Evolutionary conservation across 1,139 yeast species (phyloP).

Genomic region (Yamadazyma diddensiae): DNA sequence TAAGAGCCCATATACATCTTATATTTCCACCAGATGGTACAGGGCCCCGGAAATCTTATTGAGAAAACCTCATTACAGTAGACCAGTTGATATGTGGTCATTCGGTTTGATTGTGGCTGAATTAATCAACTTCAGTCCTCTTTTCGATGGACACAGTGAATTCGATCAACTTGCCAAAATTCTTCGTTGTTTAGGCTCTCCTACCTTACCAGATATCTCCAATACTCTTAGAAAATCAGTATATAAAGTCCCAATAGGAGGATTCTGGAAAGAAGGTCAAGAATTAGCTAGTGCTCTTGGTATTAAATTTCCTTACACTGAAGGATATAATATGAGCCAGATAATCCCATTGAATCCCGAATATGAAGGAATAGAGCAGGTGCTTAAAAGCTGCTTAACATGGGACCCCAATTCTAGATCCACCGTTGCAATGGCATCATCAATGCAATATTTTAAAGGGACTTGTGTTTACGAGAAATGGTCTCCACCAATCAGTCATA

Average conservation of each 20-base stretch:
- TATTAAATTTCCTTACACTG: constrained; percentile 46
- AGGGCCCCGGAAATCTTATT: constrained; percentile 89
- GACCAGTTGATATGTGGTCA: constrained; percentile 92
- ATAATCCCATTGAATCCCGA: constrained; percentile 24
- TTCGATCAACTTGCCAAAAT: constrained; percentile 73
- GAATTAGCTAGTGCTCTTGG: constrained; percentile 50
- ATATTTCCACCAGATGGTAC: constrained; percentile 95
- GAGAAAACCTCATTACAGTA: constrained; percentile 62
- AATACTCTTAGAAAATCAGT: constrained; percentile 4
- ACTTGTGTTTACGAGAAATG: constrained; percentile 19
- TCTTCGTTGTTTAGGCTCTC: constrained; percentile 68
- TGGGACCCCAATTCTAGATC: constrained; percentile 66
- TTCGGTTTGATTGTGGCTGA: constrained; percentile 87
- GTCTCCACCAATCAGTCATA: neutral
- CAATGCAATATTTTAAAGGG: constrained; percentile 52
- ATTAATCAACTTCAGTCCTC: constrained; percentile 68
- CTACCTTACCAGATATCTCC: constrained; percentile 27
- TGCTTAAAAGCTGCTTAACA: constrained; percentile 53
- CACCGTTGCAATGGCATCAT: constrained; percentile 41
- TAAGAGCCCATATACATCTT: constrained; percentile 62
- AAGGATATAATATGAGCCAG: constrained; percentile 26
- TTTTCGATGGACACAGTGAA: constrained; percentile 82
- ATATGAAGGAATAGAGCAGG: constrained; percentile 45
- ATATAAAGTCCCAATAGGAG: constrained; percentile 51
- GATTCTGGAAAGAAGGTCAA: constrained; percentile 64